These are phyloP conservation scores for Didymella arachidicola DNA, from an alignment of 2,329 filamentous ascomycete species.

Conservation along the genomic window DNA sequence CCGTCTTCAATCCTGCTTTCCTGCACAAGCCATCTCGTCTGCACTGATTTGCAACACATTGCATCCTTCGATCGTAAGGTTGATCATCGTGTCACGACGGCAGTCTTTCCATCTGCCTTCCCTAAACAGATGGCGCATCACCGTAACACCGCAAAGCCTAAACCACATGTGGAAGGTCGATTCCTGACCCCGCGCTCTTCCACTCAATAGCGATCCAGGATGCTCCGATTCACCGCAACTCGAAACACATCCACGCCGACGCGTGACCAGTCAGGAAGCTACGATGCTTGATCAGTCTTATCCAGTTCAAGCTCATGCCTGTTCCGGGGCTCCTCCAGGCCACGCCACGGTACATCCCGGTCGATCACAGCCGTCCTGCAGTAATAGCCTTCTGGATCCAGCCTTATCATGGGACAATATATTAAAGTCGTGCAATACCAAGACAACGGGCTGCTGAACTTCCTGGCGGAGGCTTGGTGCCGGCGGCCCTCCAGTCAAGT, in stretches of 20 bases:
- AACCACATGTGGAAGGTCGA: conserved; percentile 19
- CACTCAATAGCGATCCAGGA: conserved; percentile 4
- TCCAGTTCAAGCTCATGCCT: conserved; percentile 24
- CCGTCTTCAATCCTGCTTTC: neutral
- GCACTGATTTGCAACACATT: neutral
- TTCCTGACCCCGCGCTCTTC: conserved; percentile 18
- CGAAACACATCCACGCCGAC: conserved; percentile 10
- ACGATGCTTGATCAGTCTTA: conserved; percentile 18
- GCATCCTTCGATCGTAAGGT: neutral
- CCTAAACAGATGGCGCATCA: conserved; percentile 13
- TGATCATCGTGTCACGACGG: neutral
- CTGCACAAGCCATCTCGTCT: neutral
- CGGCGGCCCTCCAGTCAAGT: conserved; percentile 17
- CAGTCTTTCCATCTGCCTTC: conserved; percentile 13
- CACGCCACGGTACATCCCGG: conserved; percentile 14
- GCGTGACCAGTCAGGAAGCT: conserved; percentile 14
- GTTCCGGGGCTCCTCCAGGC: conserved; percentile 8
- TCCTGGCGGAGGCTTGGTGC: conserved; percentile 21
- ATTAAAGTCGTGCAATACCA: conserved; percentile 21
- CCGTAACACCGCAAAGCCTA: neutral
- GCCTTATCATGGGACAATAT: conserved; percentile 20
- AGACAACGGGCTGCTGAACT: conserved; percentile 16
- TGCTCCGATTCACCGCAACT: conserved; percentile 2
- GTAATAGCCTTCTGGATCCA: conserved; percentile 19
- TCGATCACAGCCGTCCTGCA: conserved; percentile 19